Base-by-base conservation (phyloP, 257 asterid species). In the Cordia subcordata region DNA sequence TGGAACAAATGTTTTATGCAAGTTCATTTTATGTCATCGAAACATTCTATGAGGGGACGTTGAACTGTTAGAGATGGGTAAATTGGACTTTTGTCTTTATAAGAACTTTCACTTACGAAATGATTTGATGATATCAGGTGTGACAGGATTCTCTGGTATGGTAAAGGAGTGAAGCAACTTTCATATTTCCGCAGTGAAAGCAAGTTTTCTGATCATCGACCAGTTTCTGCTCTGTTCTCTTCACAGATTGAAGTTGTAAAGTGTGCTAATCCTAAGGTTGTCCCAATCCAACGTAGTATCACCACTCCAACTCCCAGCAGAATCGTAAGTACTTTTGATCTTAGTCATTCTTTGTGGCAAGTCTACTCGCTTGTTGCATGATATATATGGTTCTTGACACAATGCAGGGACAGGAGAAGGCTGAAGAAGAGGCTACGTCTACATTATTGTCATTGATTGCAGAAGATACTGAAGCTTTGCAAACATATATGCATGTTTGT, bases 141-240 rank as follows among this genome's bases (percentile, higher is more conserved):
- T 60, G 98, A 90, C 70, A 83, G 98, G 77, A 85, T 87, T 71
- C 70, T 90, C 67, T 90, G 96, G 96, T 67, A 78, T 71, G 98
- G 98, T 42, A 76, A 87, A 82, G 96, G 98, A 66, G 81, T 90
- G 50, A 80, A 76, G 72, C 96, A 90, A 67, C 84, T 80, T 63
- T 79, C 95, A 72, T 87, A 90, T 68, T 78, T 90, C 66, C 94
- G 96, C 14, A 85, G 95, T 72, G 98, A 90, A 77, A 90, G 82
- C 74, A 87, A 83, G 78, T 90, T 90, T 74, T 90, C 98, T 1
- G 96, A 87, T 76, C 98, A 90, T 64, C 81, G 96, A 46, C 96
- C 96, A 15, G 95, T 90, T 68, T 87, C 96, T 10, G 96, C 96
- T 51, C 87, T 87, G 45, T 90, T 87, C 81, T 75, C 86, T 69